Percentiles rank a stretch among this genome's conserved stretches.
Evolutionary conservation across 495 filamentous ascomycete genomes (phyloP).

Genomic region (Penicillium steckii): DNA sequence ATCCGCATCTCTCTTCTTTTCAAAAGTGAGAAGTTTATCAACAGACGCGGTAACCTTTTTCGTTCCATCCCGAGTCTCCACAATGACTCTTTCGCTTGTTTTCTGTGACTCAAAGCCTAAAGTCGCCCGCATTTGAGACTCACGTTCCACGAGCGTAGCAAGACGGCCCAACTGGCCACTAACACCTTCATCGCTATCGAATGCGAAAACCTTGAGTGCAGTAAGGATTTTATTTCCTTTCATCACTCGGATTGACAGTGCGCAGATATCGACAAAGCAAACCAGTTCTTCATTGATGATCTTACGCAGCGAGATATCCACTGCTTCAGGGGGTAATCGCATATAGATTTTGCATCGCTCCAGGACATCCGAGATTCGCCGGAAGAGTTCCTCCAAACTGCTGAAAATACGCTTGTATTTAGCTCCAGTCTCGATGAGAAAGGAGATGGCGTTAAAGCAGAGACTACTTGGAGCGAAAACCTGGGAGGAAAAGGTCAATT

Average conservation of each 20-base stretch:
- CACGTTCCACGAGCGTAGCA: constrained; percentile 17
- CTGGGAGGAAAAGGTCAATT: constrained; percentile 1
- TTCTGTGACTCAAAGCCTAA: constrained; percentile 22
- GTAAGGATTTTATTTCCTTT: constrained; percentile 25
- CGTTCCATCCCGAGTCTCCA: constrained; percentile 15
- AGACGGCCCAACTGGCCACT: constrained; percentile 18
- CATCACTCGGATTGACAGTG: constrained; percentile 24
- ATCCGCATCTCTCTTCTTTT: constrained; percentile 18
- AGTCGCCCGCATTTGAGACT: constrained; percentile 23
- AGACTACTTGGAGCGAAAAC: constrained; percentile 22
- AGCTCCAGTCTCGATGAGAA: constrained; percentile 23
- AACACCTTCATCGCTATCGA: constrained; percentile 25
- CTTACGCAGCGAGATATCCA: constrained; percentile 21
- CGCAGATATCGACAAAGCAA: constrained; percentile 28
- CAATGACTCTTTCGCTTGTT: constrained; percentile 9
- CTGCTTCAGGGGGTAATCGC: constrained; percentile 19
- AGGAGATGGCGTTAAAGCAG: constrained; percentile 28
- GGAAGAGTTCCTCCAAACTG: constrained; percentile 22
- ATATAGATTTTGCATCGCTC: constrained; percentile 29
- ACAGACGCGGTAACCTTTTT: constrained; percentile 11
- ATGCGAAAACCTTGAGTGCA: constrained; percentile 28
- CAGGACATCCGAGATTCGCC: constrained; percentile 23
- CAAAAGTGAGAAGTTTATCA: constrained; percentile 11
- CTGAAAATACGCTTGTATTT: constrained; percentile 31
- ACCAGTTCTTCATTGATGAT: constrained; percentile 29